Conservation (phyloP, 202 grass and related monocot genomes). For the Brachypodium distachyon region DNA sequence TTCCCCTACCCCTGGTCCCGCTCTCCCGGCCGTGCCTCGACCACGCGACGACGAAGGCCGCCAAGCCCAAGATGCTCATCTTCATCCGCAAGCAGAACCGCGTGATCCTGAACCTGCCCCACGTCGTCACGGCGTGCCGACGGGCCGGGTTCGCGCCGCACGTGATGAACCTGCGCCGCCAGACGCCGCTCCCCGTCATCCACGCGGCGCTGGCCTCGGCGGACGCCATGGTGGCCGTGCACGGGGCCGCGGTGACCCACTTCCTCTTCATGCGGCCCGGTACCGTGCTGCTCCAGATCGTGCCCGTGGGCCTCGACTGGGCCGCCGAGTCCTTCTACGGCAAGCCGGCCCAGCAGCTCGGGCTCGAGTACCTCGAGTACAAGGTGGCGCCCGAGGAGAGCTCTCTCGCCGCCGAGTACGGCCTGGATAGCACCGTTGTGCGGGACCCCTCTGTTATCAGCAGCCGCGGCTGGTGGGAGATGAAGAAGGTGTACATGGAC, state of each 20-base stretch:
- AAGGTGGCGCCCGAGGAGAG: constrained; percentile 81
- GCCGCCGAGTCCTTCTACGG: constrained; percentile 93
- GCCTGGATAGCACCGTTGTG: constrained; percentile 59
- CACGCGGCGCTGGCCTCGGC: constrained; percentile 57
- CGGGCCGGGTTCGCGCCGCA: constrained; percentile 69
- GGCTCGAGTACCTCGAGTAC: constrained; percentile 73
- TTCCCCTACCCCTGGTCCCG: constrained; percentile 4
- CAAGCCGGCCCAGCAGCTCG: constrained; percentile 71
- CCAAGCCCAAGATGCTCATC: constrained; percentile 68
- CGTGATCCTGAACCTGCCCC: constrained; percentile 62
- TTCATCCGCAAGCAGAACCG: constrained; percentile 85
- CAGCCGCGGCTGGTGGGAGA: constrained; percentile 86
- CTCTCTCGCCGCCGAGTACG: constrained; percentile 66
- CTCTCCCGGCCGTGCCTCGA: constrained; percentile 22
- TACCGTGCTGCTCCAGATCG: constrained; percentile 83
- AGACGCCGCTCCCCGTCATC: constrained; percentile 51
- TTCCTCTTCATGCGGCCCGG: constrained; percentile 88
- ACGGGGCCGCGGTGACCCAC: constrained; percentile 91
- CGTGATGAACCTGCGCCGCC: constrained; percentile 63
- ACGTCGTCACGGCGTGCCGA: constrained; percentile 64
- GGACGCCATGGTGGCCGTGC: constrained; percentile 87
- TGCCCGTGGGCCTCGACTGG: constrained; percentile 89
- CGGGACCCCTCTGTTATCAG: constrained; percentile 54
- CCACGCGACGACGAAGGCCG: neutral
- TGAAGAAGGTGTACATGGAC: constrained; percentile 99